Base-by-base conservation (phyloP, 2,329 filamentous ascomycete genomes). In the Scortechinia acanthostroma region DNA sequence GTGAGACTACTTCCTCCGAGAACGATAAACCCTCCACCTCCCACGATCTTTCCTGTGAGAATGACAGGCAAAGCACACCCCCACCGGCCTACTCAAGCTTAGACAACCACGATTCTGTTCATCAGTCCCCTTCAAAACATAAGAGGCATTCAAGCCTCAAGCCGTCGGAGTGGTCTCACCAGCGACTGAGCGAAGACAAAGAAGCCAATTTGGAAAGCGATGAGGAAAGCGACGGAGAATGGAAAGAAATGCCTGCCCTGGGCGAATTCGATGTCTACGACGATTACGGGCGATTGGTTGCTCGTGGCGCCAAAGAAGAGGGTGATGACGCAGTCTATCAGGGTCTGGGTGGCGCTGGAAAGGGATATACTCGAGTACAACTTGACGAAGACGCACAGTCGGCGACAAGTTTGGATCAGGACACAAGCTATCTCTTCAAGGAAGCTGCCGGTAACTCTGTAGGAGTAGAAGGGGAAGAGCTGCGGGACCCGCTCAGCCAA, bases 251-350 rank as follows among this genome's bases (percentile, higher is more conserved):
- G 93, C 93, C 91, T 2, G 82, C 93, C 1, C 89, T 91, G 57
- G 93, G 91, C 4, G 85, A 86, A 28, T 94, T 93, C 60, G 91
- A 97, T 63, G 86, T 95, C 52, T 98, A 97, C 62, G 89, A 98
- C 59, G 93, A 98, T 56, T 84, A 95, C 60, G 87, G 95, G 53
- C 87, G 78, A 52, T 73, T 98, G 21, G 74, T 98, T 51, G 93
- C 93, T 13, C 83, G 78, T 50, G 91, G 94, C 53, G 84, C 85
- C 47, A 71, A 76, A 30, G 78, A 83, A 14, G 83, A 89, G 42
- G 83, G 73, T 25, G 76, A 84, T 42, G 71, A 65, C 40, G 78
- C 82, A 49, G 82, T 77, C 35, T 95, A 95, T 55, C 77, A 73
- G 19, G 84, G 84, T 14, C 74, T 95, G 0, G 91, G 91, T 20